These are phyloP conservation scores for Larix kaempferi DNA, from an alignment of 75 land plant species.

Conservation along the genomic window DNA sequence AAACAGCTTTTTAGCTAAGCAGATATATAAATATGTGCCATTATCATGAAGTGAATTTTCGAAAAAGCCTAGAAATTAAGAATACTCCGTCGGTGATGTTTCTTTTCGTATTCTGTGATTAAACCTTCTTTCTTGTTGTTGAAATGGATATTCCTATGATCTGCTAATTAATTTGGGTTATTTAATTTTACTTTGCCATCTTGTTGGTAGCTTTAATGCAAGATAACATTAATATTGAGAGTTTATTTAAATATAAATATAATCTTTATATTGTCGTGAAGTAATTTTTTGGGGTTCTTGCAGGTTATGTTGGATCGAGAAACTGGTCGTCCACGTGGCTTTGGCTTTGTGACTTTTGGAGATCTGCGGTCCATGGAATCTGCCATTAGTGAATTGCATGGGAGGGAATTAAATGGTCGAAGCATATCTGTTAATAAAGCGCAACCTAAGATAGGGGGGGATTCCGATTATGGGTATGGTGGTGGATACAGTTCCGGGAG, in stretches of 20 bases:
- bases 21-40: too few relatives aligned
- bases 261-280: background rate
- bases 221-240: background rate
- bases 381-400: slow-evolving; percentile 77
- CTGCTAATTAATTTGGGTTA: background rate
- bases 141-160: background rate
- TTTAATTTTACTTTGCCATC: background rate
- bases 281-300: slow-evolving; percentile 1
- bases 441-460: slow-evolving; percentile 61
- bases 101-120: too few relatives aligned
- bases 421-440: slow-evolving; percentile 81
- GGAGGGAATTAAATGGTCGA: slow-evolving; percentile 65
- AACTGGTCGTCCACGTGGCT: slow-evolving; percentile 84
- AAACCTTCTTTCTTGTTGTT: too few relatives aligned
- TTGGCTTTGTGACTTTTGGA: slow-evolving; percentile 83
- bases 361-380: slow-evolving; percentile 66
- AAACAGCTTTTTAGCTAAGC: too few relatives aligned
- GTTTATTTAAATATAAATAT: background rate
- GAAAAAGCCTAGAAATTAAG: too few relatives aligned
- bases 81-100: too few relatives aligned
- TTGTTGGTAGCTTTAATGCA: background rate
- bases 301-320: slow-evolving; percentile 88
- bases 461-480: slow-evolving; percentile 51
- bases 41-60: too few relatives aligned
- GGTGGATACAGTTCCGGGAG: slow-evolving; percentile 44